Percentiles rank a stretch among this genome's conserved stretches.
phyloP scores from a whole-genome alignment of 495 filamentous ascomycete species.

The Terfezia boudieri region DNA sequence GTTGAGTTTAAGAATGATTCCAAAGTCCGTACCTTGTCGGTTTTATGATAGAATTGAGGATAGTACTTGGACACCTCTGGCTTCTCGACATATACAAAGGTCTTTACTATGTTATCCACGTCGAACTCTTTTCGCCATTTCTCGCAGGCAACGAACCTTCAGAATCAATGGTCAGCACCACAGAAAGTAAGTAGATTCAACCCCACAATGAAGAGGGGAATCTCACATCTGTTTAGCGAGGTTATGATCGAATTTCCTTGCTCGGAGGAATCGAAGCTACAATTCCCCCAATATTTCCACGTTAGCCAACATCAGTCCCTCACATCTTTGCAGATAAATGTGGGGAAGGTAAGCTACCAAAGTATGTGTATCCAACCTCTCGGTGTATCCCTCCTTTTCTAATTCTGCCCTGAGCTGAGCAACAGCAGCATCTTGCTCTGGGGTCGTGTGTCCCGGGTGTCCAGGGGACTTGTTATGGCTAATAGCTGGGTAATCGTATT shows the following conservation, averaged over 20 bases:
- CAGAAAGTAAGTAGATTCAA: background rate
- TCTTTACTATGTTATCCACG: conserved; percentile 61
- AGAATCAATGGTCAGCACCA: background rate
- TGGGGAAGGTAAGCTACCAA: conserved; percentile 31
- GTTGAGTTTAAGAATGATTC: background rate
- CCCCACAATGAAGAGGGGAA: background rate
- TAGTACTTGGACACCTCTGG: conserved; percentile 74
- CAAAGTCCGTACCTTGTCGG: conserved; percentile 51
- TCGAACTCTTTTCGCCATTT: conserved; percentile 73
- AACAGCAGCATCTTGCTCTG: conserved; percentile 75
- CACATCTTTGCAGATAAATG: conserved; percentile 5
- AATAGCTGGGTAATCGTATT: conserved; percentile 71
- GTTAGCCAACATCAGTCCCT: background rate
- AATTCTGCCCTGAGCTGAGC: conserved; percentile 62
- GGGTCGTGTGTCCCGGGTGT: conserved; percentile 74
- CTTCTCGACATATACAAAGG: conserved; percentile 81
- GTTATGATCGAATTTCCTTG: conserved; percentile 81
- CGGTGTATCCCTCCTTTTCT: conserved; percentile 60
- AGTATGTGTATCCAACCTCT: conserved; percentile 75
- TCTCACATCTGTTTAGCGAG: conserved; percentile 67
- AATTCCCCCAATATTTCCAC: background rate
- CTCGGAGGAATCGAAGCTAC: conserved; percentile 73
- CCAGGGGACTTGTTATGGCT: conserved; percentile 44
- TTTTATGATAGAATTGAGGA: conserved; percentile 98
- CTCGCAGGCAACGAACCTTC: conserved; percentile 76